A percentile compares a stretch with the other conserved stretches of the same genome.
phyloP scores from a whole-genome alignment of 1,139 yeast species.

The Hemisphaericaspora xylanilytica region DNA sequence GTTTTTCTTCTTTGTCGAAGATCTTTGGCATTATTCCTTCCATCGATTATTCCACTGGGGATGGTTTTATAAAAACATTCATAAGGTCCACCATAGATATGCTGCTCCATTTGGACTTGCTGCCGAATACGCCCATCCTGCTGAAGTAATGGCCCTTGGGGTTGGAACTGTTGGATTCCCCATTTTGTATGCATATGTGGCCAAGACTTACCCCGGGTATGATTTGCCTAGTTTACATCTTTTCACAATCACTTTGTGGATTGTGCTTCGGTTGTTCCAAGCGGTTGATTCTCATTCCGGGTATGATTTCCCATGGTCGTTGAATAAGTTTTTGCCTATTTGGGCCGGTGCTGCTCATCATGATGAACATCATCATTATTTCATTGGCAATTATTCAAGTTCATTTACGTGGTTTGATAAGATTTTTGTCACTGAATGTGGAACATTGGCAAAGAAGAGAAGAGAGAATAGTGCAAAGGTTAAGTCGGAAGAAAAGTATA shows the following conservation, averaged over 20 bases:
- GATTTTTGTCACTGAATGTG: constrained; percentile 79
- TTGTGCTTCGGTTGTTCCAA: constrained; percentile 82
- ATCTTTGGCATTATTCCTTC: constrained; percentile 94
- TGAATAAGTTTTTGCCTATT: constrained; percentile 84
- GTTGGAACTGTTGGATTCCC: constrained; percentile 96
- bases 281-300: constrained; percentile 98
- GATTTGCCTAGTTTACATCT: constrained; percentile 60
- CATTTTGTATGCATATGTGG: constrained; percentile 48
- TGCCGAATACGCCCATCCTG: constrained; percentile 96
- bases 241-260: constrained; percentile 84
- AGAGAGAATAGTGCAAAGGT: constrained; percentile 58
- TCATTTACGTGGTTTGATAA: constrained; percentile 95
- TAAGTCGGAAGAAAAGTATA: constrained; percentile 15
- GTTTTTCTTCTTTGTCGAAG: constrained; percentile 80
- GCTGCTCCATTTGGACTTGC: constrained; percentile 97
- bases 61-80: constrained; percentile 81
- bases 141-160: constrained; percentile 86
- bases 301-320: constrained; percentile 94
- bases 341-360: constrained; percentile 99
- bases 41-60: constrained; percentile 88
- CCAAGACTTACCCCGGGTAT: constrained; percentile 30
- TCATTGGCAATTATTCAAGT: constrained; percentile 89
- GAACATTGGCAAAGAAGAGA: constrained; percentile 58
- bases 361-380: constrained; percentile 93
- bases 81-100: constrained; percentile 93